Evolutionary conservation across 352 stramenopile species (phyloP).

Genomic region (Pythium vanterpoolii): DNA sequence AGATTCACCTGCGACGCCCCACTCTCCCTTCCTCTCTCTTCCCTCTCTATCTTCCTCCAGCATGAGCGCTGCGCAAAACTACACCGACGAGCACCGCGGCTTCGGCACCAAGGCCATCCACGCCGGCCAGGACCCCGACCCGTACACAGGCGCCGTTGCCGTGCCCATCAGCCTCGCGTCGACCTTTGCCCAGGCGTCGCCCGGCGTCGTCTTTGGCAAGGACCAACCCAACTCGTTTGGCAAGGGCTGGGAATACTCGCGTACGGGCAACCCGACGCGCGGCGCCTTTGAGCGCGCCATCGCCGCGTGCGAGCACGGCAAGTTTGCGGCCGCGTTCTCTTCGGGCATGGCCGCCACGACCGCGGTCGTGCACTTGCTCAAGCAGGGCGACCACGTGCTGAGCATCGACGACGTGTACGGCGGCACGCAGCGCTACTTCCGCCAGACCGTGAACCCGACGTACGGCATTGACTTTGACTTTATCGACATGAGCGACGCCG

Average conservation of each 20-base stretch:
- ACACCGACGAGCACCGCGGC: conserved; percentile 74
- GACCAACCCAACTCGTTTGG: conserved; percentile 88
- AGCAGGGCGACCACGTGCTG: conserved; percentile 92
- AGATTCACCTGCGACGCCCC: conserved; percentile 5
- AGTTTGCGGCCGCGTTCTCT: conserved; percentile 85
- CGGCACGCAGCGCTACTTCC: conserved; percentile 93
- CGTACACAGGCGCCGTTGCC: conserved; percentile 74
- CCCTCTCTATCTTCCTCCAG: neutral
- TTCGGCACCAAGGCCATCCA: conserved; percentile 86
- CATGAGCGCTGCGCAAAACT: conserved; percentile 55
- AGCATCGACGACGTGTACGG: conserved; percentile 96
- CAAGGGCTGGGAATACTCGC: conserved; percentile 95
- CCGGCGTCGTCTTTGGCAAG: conserved; percentile 70
- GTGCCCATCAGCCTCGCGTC: conserved; percentile 91
- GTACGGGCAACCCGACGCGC: conserved; percentile 95
- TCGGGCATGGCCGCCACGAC: conserved; percentile 91
- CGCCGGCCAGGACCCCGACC: conserved; percentile 72
- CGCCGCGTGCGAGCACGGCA: conserved; percentile 89
- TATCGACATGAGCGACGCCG: conserved; percentile 89
- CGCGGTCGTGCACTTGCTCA: conserved; percentile 86
- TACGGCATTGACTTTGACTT: conserved; percentile 94
- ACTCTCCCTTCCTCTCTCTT: neutral
- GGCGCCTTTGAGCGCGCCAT: conserved; percentile 93
- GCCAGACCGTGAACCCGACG: conserved; percentile 87
- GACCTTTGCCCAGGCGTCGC: conserved; percentile 86